These are phyloP conservation scores for Mortierella sp. DNA, from an alignment of 371 early-diverging fungal species.

Conservation along the genomic window DNA sequence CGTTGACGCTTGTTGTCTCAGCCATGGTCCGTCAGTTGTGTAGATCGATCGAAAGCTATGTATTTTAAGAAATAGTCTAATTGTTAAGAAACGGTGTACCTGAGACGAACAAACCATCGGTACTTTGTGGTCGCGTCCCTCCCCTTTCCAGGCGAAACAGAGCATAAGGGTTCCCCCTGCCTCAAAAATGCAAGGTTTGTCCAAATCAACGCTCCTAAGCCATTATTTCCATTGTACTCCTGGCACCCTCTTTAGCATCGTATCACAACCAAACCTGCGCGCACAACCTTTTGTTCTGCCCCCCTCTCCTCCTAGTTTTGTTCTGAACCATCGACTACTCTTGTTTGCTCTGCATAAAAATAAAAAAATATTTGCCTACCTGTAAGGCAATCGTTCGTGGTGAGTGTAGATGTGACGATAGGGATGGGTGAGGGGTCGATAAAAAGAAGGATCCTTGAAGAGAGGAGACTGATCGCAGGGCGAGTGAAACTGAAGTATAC, in stretches of 20 bases:
- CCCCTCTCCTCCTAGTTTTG: neutral
- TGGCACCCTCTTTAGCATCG: constrained; percentile 7
- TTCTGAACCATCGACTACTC: neutral
- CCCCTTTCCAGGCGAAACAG: neutral
- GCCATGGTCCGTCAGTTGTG: constrained; percentile 21
- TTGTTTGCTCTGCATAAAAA: constrained; percentile 1
- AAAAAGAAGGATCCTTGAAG: constrained; percentile 1
- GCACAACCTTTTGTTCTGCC: neutral
- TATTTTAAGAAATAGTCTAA: neutral
- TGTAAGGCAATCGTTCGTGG: constrained; percentile 4
- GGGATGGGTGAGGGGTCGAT: neutral
- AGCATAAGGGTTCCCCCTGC: neutral
- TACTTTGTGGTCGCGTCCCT: neutral
- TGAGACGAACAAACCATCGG: neutral
- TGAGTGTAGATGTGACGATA: neutral
- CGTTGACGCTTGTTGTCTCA: constrained; percentile 23
- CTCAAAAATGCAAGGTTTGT: neutral
- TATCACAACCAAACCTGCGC: neutral
- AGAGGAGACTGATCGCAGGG: neutral
- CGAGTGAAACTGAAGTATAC: neutral
- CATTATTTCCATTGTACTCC: neutral
- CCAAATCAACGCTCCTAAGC: neutral
- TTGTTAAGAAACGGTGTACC: neutral
- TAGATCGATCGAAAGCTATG: neutral
- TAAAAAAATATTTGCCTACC: neutral